Base-by-base conservation (phyloP, 352 stramenopile genomes). In the Phytopythium vexans region DNA sequence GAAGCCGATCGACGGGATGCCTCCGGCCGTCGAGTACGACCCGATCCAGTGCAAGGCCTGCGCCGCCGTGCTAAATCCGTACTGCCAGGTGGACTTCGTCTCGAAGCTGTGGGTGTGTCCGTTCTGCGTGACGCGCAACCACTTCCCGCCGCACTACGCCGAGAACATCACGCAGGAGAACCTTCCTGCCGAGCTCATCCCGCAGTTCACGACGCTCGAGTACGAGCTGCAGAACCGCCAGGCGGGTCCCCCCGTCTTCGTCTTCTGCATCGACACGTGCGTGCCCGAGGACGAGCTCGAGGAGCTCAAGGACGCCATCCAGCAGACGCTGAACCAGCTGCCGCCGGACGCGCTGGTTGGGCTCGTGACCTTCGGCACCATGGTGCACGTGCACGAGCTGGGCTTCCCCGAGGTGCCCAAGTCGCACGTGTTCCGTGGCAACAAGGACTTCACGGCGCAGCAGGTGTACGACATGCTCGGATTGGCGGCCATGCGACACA, bases 81-180 rank as follows among this genome's bases (percentile, higher is more conserved):
- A 97, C 75, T 98, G 95, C 67, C 96, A 99, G 62, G 89, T 99
- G 32, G 98, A 99, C 72, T 99, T 98, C 66, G 82, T 97, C 14
- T 98, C 89, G 52, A 99, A 99, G 77, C 82, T 99, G 41, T 99
- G 98, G 98, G 96, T 97, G 3, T 99, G 98, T 70, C 97, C 97
- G 15, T 99, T 99, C 72, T 99, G 98, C 74, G 84, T 98, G 56
- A 96, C 84, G 48, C 85, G 97, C 58, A 99, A 99, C 88, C 96
- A 99, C 58, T 99, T 99, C 70, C 98, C 87, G 27, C 86, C 84
- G 54, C 88, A 93, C 59, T 95, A 93, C 49, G 84, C 92, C 3
- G 93, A 99, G 63, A 98, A 98, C 68, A 99, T 99, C 64, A 97
- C 94, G 39, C 96, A 99, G 72, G 94, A 92, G 15, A 99, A 99